These are phyloP conservation scores for Golubevia sp. DNA, from an alignment of 1,284 basidiomycete genomes.

Conservation along the genomic window DNA sequence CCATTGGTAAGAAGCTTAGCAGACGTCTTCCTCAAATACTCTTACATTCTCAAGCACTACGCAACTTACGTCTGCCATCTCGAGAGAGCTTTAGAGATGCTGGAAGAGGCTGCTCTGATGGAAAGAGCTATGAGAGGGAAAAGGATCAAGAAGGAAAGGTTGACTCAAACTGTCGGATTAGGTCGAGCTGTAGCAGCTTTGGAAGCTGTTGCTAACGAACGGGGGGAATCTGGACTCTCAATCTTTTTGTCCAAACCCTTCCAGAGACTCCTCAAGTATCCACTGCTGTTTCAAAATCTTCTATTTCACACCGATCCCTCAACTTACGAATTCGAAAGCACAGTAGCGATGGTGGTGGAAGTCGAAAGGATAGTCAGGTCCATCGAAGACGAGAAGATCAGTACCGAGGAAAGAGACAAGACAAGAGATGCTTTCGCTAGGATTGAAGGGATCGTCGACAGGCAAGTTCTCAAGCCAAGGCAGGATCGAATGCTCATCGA, in stretches of 20 bases:
- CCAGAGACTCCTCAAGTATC: conserved; percentile 94
- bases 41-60: conserved; percentile 42
- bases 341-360: conserved; percentile 92
- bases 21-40: conserved; percentile 38
- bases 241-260: conserved; percentile 96
- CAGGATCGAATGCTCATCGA: conserved; percentile 82
- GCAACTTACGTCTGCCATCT: conserved; percentile 39
- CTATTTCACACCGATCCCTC: conserved; percentile 82
- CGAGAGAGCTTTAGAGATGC: conserved; percentile 39
- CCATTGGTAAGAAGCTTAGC: conserved; percentile 45
- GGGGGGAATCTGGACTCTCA: conserved; percentile 87
- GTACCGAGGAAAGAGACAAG: conserved; percentile 90
- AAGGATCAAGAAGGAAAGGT: conserved; percentile 34
- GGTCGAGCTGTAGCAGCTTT: conserved; percentile 63
- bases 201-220: conserved; percentile 78
- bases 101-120: conserved; percentile 50
- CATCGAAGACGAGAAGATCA: conserved; percentile 96
- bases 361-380: conserved; percentile 92
- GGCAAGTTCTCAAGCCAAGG: conserved; percentile 78
- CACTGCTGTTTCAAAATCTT: conserved; percentile 93
- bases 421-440: conserved; percentile 91
- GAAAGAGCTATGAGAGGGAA: conserved; percentile 47
- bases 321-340: conserved; percentile 94
- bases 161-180: conserved; percentile 42
- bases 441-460: conserved; percentile 77